phyloP scores from a whole-genome alignment of 1,284 basidiomycete genomes.

The Ganoderma sinense region DNA sequence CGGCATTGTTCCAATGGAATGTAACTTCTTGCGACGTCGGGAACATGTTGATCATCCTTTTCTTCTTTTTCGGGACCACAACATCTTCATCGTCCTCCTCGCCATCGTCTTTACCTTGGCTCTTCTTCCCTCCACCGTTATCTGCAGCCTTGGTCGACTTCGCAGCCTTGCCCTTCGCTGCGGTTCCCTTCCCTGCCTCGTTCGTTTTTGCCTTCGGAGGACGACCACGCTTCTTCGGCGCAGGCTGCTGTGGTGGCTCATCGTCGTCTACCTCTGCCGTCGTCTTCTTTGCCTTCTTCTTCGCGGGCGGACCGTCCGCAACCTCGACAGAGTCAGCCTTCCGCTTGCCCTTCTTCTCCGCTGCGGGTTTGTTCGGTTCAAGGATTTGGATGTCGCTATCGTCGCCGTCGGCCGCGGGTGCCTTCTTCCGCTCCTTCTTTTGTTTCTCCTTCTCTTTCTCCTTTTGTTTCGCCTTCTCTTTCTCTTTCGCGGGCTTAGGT shows the following conservation, averaged over 20 bases:
- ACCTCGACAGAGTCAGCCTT: conserved; percentile 35
- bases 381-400: conserved; percentile 29
- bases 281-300: conserved; percentile 26
- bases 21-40: conserved; percentile 47
- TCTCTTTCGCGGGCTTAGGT: conserved; percentile 21
- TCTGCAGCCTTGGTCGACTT: conserved; percentile 11
- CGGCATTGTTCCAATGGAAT: conserved; percentile 49
- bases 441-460: conserved; percentile 29
- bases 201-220: conserved; percentile 18
- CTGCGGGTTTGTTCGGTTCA: conserved; percentile 14
- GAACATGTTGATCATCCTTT: conserved; percentile 68
- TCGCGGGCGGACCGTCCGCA: conserved; percentile 11
- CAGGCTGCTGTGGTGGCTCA: conserved; percentile 13
- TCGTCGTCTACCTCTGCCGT: conserved; percentile 11
- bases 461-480: conserved; percentile 15
- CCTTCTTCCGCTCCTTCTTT: conserved; percentile 35
- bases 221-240: conserved; percentile 23
- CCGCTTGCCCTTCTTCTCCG: conserved; percentile 40
- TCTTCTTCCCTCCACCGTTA: not conserved
- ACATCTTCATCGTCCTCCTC: conserved; percentile 17
- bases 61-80: conserved; percentile 54
- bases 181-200: conserved; percentile 5
- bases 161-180: conserved; percentile 7
- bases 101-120: not conserved
- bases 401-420: conserved; percentile 22